Percentiles rank a stretch among this genome's conserved stretches.
Evolutionary conservation across 1,139 yeast genomes (phyloP).

Genomic region (Arxiozyma slooffiae): DNA sequence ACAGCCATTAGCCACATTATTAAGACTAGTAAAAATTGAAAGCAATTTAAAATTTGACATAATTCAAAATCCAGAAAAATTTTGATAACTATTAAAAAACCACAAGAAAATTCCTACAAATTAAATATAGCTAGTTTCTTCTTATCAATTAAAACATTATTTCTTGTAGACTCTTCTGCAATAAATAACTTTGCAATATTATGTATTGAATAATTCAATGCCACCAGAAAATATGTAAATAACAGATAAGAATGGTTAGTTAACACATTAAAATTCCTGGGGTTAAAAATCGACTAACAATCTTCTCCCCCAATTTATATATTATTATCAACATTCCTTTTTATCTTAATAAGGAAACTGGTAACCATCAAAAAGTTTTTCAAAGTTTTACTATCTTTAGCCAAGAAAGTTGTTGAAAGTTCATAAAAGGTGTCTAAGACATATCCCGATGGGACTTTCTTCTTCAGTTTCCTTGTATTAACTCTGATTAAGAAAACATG

Average conservation of each 20-base stretch:
- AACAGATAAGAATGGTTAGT: constrained; percentile 22
- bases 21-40: constrained; percentile 26
- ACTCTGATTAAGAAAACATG: constrained; percentile 26
- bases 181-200: constrained; percentile 20
- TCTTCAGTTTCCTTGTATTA: constrained; percentile 25
- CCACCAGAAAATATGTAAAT: constrained; percentile 25
- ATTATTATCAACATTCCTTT: constrained; percentile 18
- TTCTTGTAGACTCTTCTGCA: constrained; percentile 9
- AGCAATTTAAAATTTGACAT: constrained; percentile 29
- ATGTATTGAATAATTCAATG: constrained; percentile 27
- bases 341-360: constrained; percentile 20
- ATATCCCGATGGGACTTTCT: constrained; percentile 14
- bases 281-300: constrained; percentile 16
- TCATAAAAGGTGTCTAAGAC: neutral
- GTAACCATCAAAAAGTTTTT: constrained; percentile 27
- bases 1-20: constrained; percentile 22
- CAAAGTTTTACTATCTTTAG: constrained; percentile 18
- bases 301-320: constrained; percentile 19
- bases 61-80: constrained; percentile 31
- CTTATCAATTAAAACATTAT: constrained; percentile 14
- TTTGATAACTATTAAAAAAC: constrained; percentile 31
- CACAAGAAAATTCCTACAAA: constrained; percentile 31
- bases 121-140: constrained; percentile 26
- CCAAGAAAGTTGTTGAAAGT: constrained; percentile 6
- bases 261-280: constrained; percentile 19